Conservation (phyloP, 108 stramenopile species). For the Fistulifera pelliculosa region DNA sequence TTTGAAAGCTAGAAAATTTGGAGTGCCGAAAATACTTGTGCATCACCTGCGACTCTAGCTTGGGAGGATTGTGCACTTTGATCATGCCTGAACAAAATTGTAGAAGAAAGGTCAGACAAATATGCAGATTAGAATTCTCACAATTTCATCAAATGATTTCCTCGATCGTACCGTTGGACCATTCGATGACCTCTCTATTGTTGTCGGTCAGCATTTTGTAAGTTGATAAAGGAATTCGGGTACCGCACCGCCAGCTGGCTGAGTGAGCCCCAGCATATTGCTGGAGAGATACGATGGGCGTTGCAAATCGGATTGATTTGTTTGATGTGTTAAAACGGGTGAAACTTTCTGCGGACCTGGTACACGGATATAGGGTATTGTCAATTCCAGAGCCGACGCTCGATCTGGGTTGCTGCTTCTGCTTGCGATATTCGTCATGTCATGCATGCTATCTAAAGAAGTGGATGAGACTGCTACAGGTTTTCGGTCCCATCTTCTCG, state of each 20-base stretch:
- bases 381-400: too few species aligned
- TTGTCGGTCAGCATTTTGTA: slow-evolving; percentile 85
- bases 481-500: too few species aligned
- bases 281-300: too few species aligned
- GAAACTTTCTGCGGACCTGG: too few species aligned
- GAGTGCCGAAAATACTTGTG: slow-evolving; percentile 84
- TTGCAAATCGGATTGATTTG: too few species aligned
- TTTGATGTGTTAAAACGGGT: too few species aligned
- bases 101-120: slow-evolving; percentile 2
- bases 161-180: slow-evolving; percentile 38
- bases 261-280: too few species aligned
- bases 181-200: slow-evolving; percentile 78
- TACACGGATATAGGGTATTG: too few species aligned
- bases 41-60: slow-evolving; percentile 67
- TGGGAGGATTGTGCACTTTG: slow-evolving; percentile 69
- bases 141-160: slow-evolving; percentile 2
- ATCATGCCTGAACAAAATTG: slow-evolving; percentile 24
- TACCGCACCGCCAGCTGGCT: background rate
- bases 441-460: too few species aligned
- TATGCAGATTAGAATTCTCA: background rate
- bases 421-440: too few species aligned
- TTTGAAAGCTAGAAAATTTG: slow-evolving; percentile 83
- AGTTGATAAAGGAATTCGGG: slow-evolving; percentile 84
- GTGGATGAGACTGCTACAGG: too few species aligned
- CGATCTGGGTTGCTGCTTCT: too few species aligned